These are phyloP conservation scores for Colletotrichum horii DNA, from an alignment of 2,329 filamentous ascomycete species.

Conservation along the genomic window DNA sequence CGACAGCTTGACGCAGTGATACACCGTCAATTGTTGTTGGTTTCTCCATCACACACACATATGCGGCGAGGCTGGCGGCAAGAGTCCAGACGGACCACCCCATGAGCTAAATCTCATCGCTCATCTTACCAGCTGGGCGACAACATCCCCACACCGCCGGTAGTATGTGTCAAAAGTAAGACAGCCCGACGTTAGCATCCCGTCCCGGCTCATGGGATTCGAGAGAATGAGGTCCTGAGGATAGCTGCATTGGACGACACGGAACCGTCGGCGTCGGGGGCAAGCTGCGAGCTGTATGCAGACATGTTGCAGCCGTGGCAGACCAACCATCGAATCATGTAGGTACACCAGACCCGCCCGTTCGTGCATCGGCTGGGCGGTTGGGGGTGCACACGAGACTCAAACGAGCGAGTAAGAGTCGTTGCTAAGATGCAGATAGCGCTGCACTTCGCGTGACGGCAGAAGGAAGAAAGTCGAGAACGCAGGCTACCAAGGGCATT, in stretches of 20 bases:
- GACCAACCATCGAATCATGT: constrained; percentile 9
- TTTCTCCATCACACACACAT: not conserved
- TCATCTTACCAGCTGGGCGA: not conserved
- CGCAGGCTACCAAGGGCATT: not conserved
- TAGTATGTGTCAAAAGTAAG: not conserved
- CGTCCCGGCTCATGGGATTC: not conserved
- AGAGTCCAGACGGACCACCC: not conserved
- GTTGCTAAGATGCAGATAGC: not conserved
- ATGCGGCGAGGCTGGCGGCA: constrained; percentile 1
- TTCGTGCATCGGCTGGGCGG: constrained; percentile 11
- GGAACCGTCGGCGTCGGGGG: constrained; percentile 7
- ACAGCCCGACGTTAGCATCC: not conserved
- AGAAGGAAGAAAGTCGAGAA: not conserved
- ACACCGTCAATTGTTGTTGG: not conserved
- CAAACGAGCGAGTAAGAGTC: not conserved
- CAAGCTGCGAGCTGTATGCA: constrained; percentile 7
- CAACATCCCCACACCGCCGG: not conserved
- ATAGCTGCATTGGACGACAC: not conserved
- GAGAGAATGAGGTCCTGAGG: not conserved
- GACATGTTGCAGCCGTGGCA: constrained; percentile 12
- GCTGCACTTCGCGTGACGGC: not conserved
- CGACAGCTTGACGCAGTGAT: not conserved
- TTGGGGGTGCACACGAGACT: not conserved
- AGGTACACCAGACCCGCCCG: not conserved
- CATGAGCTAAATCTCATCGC: not conserved